Conservation (phyloP, 2,329 filamentous ascomycete species). For the Chlorencoelia australis region DNA sequence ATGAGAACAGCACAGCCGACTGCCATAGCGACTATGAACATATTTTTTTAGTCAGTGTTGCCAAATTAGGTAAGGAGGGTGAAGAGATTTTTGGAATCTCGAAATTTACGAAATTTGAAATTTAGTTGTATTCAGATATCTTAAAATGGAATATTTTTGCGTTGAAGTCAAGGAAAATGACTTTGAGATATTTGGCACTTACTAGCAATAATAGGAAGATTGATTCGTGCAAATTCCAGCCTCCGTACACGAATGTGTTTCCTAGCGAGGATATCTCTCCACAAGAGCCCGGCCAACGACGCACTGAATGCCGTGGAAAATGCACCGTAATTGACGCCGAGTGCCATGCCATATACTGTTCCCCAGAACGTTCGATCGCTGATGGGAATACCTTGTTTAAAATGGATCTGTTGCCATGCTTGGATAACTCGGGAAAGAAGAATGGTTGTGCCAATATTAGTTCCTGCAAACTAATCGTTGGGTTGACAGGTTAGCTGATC, state of each 20-base stretch:
- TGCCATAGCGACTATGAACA: constrained; percentile 57
- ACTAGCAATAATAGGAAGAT: constrained; percentile 61
- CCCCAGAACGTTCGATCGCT: constrained; percentile 61
- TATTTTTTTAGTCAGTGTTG: too few species aligned
- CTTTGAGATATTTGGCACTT: too few species aligned
- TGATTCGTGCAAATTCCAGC: constrained; percentile 57
- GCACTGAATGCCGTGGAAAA: constrained; percentile 65
- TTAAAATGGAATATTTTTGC: too few species aligned
- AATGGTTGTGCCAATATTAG: constrained; percentile 68
- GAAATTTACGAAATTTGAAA: too few species aligned
- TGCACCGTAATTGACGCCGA: constrained; percentile 66
- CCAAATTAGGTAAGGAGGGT: too few species aligned
- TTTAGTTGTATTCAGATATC: too few species aligned
- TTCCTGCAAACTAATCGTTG: constrained; percentile 56
- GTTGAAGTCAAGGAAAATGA: too few species aligned
- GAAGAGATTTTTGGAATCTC: too few species aligned
- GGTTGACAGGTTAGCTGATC: constrained; percentile 11
- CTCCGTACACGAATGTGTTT: constrained; percentile 58
- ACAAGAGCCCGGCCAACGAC: constrained; percentile 60
- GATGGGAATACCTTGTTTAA: constrained; percentile 37
- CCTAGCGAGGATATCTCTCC: constrained; percentile 58
- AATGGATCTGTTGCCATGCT: constrained; percentile 53
- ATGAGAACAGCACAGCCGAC: constrained; percentile 52
- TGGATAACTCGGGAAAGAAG: constrained; percentile 62
- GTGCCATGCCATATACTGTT: constrained; percentile 63